Evolutionary conservation across 768 basidiomycete genomes (phyloP).

Genomic region (Xerocomellus intermedius): DNA sequence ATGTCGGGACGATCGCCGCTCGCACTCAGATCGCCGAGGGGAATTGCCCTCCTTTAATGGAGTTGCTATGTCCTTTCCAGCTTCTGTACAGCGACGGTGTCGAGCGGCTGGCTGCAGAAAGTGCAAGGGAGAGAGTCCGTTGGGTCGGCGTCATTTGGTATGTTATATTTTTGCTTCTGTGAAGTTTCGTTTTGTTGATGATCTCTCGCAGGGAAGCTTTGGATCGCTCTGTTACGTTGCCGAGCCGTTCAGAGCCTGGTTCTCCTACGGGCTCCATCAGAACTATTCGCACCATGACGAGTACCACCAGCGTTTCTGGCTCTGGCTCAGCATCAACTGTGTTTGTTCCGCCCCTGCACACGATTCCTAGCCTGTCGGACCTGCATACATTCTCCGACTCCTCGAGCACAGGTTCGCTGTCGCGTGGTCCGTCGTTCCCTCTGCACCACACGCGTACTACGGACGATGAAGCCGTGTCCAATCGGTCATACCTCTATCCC

Average conservation of each 20-base stretch:
- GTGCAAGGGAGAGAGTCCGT: slow-evolving; percentile 77
- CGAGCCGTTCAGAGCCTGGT: slow-evolving; percentile 41
- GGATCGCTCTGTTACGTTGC: slow-evolving; percentile 56
- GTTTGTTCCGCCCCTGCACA: slow-evolving; percentile 73
- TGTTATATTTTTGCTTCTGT: slow-evolving; percentile 19
- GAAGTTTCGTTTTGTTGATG: background rate
- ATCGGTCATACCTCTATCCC: slow-evolving; percentile 65
- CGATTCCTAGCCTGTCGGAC: slow-evolving; percentile 71
- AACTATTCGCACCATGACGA: slow-evolving; percentile 60
- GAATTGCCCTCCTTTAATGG: slow-evolving; percentile 51
- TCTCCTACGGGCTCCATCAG: slow-evolving; percentile 61
- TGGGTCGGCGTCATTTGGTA: slow-evolving; percentile 94
- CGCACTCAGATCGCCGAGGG: slow-evolving; percentile 50
- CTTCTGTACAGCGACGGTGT: slow-evolving; percentile 88
- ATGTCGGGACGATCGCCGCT: slow-evolving; percentile 86
- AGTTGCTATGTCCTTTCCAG: slow-evolving; percentile 86
- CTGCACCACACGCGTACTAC: slow-evolving; percentile 65
- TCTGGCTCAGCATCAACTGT: slow-evolving; percentile 61
- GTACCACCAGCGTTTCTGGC: slow-evolving; percentile 38
- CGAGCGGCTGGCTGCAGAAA: slow-evolving; percentile 87
- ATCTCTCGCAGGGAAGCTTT: slow-evolving; percentile 65
- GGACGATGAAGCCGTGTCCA: slow-evolving; percentile 70
- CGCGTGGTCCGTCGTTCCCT: slow-evolving; percentile 47
- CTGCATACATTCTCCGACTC: slow-evolving; percentile 45
- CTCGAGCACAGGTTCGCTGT: slow-evolving; percentile 40